Base-by-base conservation (phyloP, 2,329 filamentous ascomycete species). In the Ophiostoma australiae region DNA sequence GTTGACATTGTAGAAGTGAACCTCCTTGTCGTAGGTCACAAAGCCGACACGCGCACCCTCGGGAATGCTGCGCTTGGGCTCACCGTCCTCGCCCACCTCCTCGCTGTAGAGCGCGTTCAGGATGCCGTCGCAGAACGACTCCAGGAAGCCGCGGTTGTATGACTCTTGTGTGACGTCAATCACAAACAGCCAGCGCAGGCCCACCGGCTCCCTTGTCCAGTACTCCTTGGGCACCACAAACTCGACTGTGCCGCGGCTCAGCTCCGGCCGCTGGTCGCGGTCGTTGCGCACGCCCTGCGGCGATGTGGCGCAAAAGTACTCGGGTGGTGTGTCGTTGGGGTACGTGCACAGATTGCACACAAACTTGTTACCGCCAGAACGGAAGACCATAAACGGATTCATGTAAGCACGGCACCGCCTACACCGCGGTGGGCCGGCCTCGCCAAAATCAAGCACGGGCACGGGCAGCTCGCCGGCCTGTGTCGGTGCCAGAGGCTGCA, bases 351-450 rank as follows among this genome's bases (percentile, higher is more conserved):
- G 92, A 78, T 99, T 99, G 83, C 95, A 99, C 69, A 97, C 93
- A 79, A 97, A 96, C 79, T 97, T 97, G 82, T 94, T 97, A 71
- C 95, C 95, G 52, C 94, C 94, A 20, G 91, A 90, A 72, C 91
- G 88, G 85, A 99, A 99, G 78, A 94, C 91, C 95, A 99, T 98
- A 79, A 99, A 99, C 1, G 95, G 95, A 78, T 99, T 99, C 82
- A 99, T 96, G 81, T 99, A 99, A 17, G 94, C 91, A 78, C 95
- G 87, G 83, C 95, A 99, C 81, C 95, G 87, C 76, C 92, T 89
- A 81, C 95, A 99, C 79, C 95, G 88, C 31, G 95, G 95, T 58
- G 95, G 95, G 0, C 95, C 95, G 55, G 83, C 82, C 61, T 97
- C 93, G 68, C 95, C 95, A 84, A 98, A 99, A 81, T 99, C 95